These are phyloP conservation scores for Cicer bijugum DNA, from an alignment of 306 rosid species.

Conservation along the genomic window DNA sequence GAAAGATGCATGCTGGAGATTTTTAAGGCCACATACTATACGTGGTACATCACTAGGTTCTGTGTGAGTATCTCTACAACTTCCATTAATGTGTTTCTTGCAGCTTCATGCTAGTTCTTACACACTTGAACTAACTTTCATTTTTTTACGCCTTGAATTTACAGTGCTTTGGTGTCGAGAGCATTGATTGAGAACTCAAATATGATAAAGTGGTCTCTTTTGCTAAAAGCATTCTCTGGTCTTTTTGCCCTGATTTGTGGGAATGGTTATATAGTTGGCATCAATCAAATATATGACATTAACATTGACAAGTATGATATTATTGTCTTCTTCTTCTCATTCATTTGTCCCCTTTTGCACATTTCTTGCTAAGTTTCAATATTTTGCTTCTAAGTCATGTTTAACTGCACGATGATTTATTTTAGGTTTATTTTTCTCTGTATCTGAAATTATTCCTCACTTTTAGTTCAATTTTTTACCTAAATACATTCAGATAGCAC, in stretches of 20 bases:
- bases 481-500: conserved; percentile 4
- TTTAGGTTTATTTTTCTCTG: conserved; percentile 5
- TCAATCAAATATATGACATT: conserved; percentile 96
- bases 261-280: conserved; percentile 95
- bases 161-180: conserved; percentile 90
- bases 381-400: conserved; percentile 16
- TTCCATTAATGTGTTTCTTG: not conserved
- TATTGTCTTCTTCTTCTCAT: not conserved
- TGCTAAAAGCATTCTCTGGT: conserved; percentile 85
- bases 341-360: not conserved
- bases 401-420: conserved; percentile 5
- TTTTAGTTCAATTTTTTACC: not conserved
- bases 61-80: conserved; percentile 54
- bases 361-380: conserved; percentile 8
- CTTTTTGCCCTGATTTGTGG: conserved; percentile 90
- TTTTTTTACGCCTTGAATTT: conserved; percentile 41
- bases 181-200: conserved; percentile 90
- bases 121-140: conserved; percentile 27
- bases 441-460: not conserved
- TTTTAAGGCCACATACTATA: conserved; percentile 94
- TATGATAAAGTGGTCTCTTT: conserved; percentile 92
- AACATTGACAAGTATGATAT: conserved; percentile 84
- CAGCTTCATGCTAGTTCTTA: conserved; percentile 7
- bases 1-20: conserved; percentile 97
- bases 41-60: conserved; percentile 94